Evolutionary conservation across 2,329 filamentous ascomycete species (phyloP).

Genomic region (Botrytis cinerea): DNA sequence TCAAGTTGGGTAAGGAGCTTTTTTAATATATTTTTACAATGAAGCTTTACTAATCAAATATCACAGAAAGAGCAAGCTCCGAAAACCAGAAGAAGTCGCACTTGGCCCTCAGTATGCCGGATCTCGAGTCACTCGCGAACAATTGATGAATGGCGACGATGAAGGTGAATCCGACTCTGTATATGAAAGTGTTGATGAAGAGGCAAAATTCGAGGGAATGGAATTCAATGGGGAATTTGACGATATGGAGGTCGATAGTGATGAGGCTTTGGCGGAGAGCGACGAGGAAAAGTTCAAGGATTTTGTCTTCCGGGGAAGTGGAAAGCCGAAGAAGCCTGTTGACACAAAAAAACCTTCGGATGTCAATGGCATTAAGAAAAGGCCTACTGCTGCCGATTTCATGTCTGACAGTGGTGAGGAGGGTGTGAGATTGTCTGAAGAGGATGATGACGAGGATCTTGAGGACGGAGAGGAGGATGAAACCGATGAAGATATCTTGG

Average conservation of each 20-base stretch:
- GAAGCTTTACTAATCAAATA: conserved; percentile 24
- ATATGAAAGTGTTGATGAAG: conserved; percentile 33
- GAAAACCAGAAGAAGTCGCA: conserved; percentile 66
- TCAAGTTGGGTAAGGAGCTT: conserved; percentile 61
- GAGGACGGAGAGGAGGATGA: conserved; percentile 33
- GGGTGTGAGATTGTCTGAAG: conserved; percentile 39
- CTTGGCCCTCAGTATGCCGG: conserved; percentile 83
- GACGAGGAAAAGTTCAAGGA: conserved; percentile 81
- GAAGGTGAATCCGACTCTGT: conserved; percentile 45
- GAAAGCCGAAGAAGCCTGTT: conserved; percentile 46
- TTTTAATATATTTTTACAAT: neutral
- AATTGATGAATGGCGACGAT: conserved; percentile 58
- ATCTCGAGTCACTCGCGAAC: conserved; percentile 69
- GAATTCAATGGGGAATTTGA: conserved; percentile 54
- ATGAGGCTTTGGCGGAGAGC: conserved; percentile 75
- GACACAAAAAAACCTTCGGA: conserved; percentile 25
- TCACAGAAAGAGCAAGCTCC: conserved; percentile 75
- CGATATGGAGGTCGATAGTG: conserved; percentile 63
- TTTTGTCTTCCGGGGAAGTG: conserved; percentile 65
- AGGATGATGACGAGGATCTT: conserved; percentile 33
- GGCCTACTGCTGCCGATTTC: conserved; percentile 58
- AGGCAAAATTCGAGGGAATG: conserved; percentile 52
- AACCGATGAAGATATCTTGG: conserved; percentile 41
- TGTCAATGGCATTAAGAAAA: conserved; percentile 41
- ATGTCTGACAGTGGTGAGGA: conserved; percentile 49